phyloP scores from a whole-genome alignment of 257 asterid species.

The Forsythia viridissima region DNA sequence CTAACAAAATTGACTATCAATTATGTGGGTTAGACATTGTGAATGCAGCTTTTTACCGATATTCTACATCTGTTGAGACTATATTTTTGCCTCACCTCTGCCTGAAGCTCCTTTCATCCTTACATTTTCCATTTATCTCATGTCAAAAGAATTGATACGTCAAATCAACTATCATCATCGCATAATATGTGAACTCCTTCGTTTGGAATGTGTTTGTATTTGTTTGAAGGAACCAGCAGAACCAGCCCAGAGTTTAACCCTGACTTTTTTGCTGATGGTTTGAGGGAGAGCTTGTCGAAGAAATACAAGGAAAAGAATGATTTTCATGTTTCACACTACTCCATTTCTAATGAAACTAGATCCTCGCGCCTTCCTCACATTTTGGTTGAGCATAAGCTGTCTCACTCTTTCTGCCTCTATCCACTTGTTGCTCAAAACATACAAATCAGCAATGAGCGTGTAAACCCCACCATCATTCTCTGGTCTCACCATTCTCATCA shows the following conservation, averaged over 20 bases:
- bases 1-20: background rate
- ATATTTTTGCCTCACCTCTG: no score
- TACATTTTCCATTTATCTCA: background rate
- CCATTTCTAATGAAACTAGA: slow-evolving; percentile 44
- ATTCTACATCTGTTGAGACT: no score
- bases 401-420: slow-evolving; percentile 58
- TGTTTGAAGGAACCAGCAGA: background rate
- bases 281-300: background rate
- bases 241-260: background rate
- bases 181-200: background rate
- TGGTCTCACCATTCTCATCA: slow-evolving; percentile 51
- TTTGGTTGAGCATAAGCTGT: slow-evolving; percentile 43
- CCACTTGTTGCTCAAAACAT: slow-evolving; percentile 48
- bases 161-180: background rate
- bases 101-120: no score
- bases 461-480: slow-evolving; percentile 67
- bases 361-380: slow-evolving; percentile 60
- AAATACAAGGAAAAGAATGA: background rate
- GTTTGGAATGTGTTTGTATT: background rate
- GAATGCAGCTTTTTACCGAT: background rate
- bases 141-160: background rate
- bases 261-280: background rate
- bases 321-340: slow-evolving; percentile 8
- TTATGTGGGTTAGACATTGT: background rate
- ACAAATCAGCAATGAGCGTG: slow-evolving; percentile 54